Evolutionary conservation across 2,329 filamentous ascomycete species (phyloP).

Genomic region (Anisogramma anomala): DNA sequence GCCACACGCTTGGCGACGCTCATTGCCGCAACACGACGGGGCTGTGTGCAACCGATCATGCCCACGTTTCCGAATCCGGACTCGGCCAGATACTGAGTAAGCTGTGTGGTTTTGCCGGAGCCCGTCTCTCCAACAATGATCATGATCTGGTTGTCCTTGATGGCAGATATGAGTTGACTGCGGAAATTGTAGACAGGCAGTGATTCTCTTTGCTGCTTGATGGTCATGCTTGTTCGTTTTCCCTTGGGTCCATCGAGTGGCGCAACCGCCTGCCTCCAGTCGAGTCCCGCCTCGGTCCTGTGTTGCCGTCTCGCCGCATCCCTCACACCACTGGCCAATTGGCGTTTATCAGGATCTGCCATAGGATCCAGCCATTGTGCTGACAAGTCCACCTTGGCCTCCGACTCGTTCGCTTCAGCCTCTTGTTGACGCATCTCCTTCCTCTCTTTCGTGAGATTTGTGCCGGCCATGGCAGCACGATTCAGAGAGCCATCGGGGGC

Average conservation of each 20-base stretch:
- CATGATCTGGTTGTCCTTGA: constrained; percentile 76
- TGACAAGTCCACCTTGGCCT: constrained; percentile 69
- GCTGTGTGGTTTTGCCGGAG: constrained; percentile 91
- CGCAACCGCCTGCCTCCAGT: constrained; percentile 81
- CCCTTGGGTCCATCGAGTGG: constrained; percentile 72
- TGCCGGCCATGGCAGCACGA: constrained; percentile 87
- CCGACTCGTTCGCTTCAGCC: constrained; percentile 64
- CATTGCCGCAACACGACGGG: constrained; percentile 93
- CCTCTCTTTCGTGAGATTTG: constrained; percentile 76
- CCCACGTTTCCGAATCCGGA: constrained; percentile 78
- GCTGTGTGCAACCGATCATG: constrained; percentile 92
- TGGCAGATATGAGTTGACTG: constrained; percentile 74
- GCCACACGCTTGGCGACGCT: constrained; percentile 94
- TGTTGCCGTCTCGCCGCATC: constrained; percentile 49
- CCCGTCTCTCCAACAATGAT: constrained; percentile 97
- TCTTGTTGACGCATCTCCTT: constrained; percentile 84
- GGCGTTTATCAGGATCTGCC: constrained; percentile 70
- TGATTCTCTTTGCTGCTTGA: constrained; percentile 86
- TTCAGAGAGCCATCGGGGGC: constrained; percentile 98
- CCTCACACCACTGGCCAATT: constrained; percentile 81
- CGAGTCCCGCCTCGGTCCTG: constrained; percentile 61
- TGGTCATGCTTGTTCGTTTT: constrained; percentile 79
- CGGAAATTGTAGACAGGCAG: constrained; percentile 85
- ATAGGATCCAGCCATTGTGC: constrained; percentile 97
- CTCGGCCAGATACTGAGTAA: constrained; percentile 92